Conservation (phyloP, 805 yeast species). For the Phaffomyces thermotolerans region DNA sequence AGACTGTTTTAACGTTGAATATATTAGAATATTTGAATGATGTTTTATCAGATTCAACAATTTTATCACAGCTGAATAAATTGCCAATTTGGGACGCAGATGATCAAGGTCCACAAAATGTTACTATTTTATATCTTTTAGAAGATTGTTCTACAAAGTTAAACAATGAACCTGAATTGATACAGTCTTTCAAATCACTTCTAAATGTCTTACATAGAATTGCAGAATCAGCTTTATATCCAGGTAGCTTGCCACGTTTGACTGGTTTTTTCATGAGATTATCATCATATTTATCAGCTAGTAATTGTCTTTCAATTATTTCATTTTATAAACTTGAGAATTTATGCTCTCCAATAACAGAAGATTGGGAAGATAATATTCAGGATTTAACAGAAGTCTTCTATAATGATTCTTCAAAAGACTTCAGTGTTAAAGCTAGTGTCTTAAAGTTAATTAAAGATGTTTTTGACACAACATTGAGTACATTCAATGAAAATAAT, state of each 20-base stretch:
- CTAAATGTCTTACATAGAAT: conserved; percentile 29
- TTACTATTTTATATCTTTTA: conserved; percentile 12
- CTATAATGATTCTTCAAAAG: conserved; percentile 24
- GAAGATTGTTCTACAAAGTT: conserved; percentile 19
- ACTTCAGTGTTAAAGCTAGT: conserved; percentile 25
- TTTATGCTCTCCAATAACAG: conserved; percentile 45
- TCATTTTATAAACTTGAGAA: conserved; percentile 40
- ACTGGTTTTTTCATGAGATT: conserved; percentile 34
- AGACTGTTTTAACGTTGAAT: conserved; percentile 33
- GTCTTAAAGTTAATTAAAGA: conserved; percentile 24
- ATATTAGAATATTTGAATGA: conserved; percentile 34
- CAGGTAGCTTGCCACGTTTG: conserved; percentile 37
- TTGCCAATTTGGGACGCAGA: conserved; percentile 31
- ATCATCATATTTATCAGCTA: conserved; percentile 30
- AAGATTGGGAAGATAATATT: conserved; percentile 45
- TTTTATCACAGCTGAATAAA: conserved; percentile 30
- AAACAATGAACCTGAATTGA: conserved; percentile 23
- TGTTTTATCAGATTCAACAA: conserved; percentile 27
- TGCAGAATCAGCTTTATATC: conserved; percentile 26
- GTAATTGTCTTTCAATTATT: conserved; percentile 37
- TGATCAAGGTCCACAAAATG: conserved; percentile 12
- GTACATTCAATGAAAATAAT: conserved; percentile 5
- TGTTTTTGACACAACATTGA: conserved; percentile 19
- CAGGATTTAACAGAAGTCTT: conserved; percentile 38
- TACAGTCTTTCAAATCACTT: conserved; percentile 27